Percentiles rank a stretch among this genome's conserved stretches.
phyloP scores from a whole-genome alignment of 2,329 filamentous ascomycete species.

The Colletotrichum orbiculare region DNA sequence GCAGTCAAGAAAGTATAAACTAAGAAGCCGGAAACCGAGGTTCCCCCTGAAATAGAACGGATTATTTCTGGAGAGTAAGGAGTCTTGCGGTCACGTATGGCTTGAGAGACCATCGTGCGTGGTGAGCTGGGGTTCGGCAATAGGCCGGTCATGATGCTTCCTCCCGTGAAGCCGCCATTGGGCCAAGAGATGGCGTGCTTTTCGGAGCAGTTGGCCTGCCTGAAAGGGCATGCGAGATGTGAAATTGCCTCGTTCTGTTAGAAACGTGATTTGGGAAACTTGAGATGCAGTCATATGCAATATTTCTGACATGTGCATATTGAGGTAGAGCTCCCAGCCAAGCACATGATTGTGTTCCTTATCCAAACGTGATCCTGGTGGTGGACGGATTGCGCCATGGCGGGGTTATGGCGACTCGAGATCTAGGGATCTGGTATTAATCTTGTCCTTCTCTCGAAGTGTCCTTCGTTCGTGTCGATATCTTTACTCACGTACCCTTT shows the following conservation, averaged over 20 bases:
- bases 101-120: no score
- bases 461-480: no score
- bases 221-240: neutral
- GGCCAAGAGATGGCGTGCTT: slow-evolving; percentile 5
- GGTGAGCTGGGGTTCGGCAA: neutral
- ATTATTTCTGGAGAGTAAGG: no score
- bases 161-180: neutral
- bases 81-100: no score
- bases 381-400: slow-evolving; percentile 19
- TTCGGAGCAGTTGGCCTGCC: neutral
- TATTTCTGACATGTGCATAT: neutral
- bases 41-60: no score
- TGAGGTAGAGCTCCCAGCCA: neutral
- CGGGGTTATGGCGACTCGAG: neutral
- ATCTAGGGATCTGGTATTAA: no score
- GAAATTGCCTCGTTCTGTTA: neutral
- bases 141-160: neutral
- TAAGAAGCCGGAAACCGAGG: no score
- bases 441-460: no score
- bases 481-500: no score
- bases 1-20: slow-evolving; percentile 18
- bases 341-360: neutral
- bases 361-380: no score
- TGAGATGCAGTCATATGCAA: no score
- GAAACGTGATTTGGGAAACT: no score